phyloP scores from a whole-genome alignment of 805 yeast genomes.

The Kodamaea neixiangensis region DNA sequence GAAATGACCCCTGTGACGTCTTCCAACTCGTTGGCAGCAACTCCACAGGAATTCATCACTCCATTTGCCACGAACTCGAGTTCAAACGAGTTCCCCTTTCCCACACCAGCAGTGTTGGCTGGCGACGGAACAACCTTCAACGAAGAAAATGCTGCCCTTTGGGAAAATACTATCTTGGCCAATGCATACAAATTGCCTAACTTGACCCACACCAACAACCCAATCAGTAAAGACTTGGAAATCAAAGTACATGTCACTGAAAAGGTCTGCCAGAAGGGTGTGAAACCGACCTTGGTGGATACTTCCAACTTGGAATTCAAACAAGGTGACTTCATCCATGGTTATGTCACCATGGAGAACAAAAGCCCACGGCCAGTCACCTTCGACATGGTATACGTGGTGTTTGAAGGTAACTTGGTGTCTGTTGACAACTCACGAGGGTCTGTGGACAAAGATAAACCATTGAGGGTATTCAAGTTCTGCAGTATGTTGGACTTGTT shows the following conservation, averaged over 20 bases:
- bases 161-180: constrained; percentile 42
- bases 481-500: constrained; percentile 45
- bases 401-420: constrained; percentile 39
- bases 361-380: constrained; percentile 32
- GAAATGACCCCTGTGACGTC: constrained; percentile 17
- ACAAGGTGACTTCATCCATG: constrained; percentile 46
- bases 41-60: constrained; percentile 3
- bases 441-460: constrained; percentile 23
- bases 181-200: constrained; percentile 42
- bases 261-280: constrained; percentile 42
- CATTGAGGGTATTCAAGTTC: constrained; percentile 36
- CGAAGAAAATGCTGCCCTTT: constrained; percentile 29
- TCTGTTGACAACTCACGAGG: constrained; percentile 25
- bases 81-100: constrained; percentile 19
- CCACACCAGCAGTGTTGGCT: constrained; percentile 12
- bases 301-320: constrained; percentile 33
- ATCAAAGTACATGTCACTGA: constrained; percentile 39
- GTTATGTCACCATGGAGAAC: constrained; percentile 42
- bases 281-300: constrained; percentile 34
- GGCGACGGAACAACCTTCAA: constrained; percentile 16
- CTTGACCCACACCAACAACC: constrained; percentile 23
- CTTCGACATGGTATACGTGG: constrained; percentile 48
- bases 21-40: not conserved
- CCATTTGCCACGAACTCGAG: not conserved
- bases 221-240: constrained; percentile 27